Evolutionary conservation across 345 rosid species (phyloP).

Genomic region (Eucalyptus globulus): DNA sequence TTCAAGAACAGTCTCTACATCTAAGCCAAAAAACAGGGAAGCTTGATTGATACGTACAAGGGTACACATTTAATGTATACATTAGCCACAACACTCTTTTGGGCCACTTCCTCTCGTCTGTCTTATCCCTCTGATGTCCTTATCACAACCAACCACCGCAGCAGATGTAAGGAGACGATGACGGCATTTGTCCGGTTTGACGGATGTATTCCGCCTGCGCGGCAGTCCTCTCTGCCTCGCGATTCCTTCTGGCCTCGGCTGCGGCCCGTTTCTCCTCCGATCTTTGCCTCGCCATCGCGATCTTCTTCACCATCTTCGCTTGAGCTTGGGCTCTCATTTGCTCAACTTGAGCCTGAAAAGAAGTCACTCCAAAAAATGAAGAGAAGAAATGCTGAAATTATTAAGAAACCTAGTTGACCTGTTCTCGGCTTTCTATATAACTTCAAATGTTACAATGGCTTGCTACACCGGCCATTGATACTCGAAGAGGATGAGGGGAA

Average conservation of each 20-base stretch:
- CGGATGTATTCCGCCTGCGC: slow-evolving; percentile 48
- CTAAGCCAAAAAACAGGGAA: neutral
- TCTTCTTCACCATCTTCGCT: slow-evolving; percentile 52
- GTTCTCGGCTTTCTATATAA: neutral
- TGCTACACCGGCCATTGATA: neutral
- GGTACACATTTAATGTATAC: neutral
- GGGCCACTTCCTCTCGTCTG: neutral
- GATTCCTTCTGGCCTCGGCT: slow-evolving; percentile 37
- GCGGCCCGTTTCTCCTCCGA: slow-evolving; percentile 47
- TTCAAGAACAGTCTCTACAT: neutral
- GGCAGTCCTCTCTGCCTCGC: slow-evolving; percentile 38
- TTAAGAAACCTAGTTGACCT: neutral
- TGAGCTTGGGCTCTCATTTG: slow-evolving; percentile 46
- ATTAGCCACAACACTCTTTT: neutral
- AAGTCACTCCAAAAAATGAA: neutral
- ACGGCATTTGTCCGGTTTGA: slow-evolving; percentile 45
- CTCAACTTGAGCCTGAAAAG: slow-evolving; percentile 49
- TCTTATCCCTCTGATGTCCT: neutral
- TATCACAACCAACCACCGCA: slow-evolving; percentile 40
- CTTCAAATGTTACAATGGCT: neutral
- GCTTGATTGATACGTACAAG: neutral
- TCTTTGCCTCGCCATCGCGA: slow-evolving; percentile 45
- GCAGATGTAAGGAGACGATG: slow-evolving; percentile 26
- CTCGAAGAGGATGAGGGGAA: neutral
- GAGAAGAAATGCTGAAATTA: neutral